phyloP scores from a whole-genome alignment of 352 stramenopile species.

The Globisporangium mamillatum region DNA sequence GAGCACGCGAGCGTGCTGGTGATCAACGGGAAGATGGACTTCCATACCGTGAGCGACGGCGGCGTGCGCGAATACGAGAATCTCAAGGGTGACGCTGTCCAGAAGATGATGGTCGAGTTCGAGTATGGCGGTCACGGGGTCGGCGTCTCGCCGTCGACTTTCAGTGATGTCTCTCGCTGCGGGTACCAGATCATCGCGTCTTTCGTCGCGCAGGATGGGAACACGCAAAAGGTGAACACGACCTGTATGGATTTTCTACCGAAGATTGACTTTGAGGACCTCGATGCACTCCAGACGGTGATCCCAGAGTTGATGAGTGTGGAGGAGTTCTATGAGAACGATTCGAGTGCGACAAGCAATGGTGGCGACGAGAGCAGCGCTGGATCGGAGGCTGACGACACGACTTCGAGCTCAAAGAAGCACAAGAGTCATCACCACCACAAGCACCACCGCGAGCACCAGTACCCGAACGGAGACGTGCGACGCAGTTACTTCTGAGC shows the following conservation, averaged over 20 bases:
- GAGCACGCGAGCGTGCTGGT: conserved; percentile 26
- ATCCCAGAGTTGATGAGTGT: neutral
- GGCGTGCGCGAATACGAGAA: conserved; percentile 20
- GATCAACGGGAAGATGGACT: conserved; percentile 28
- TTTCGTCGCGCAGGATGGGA: conserved; percentile 18
- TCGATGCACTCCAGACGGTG: neutral
- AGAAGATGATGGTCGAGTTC: conserved; percentile 27
- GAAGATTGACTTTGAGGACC: conserved; percentile 1
- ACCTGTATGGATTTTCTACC: conserved; percentile 20
- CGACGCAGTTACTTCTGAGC: too few species aligned
- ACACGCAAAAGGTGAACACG: conserved; percentile 20
- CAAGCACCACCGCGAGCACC: too few species aligned
- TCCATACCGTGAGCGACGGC: conserved; percentile 22
- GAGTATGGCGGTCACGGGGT: conserved; percentile 23
- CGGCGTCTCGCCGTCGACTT: conserved; percentile 11
- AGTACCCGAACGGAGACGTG: too few species aligned
- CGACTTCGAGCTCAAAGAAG: too few species aligned
- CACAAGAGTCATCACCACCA: too few species aligned
- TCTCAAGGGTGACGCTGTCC: conserved; percentile 7
- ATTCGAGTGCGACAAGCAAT: too few species aligned
- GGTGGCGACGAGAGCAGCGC: too few species aligned
- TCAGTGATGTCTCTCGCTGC: conserved; percentile 13
- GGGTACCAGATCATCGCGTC: conserved; percentile 21
- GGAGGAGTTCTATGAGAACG: neutral
- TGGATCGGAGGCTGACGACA: too few species aligned